Evolutionary conservation across 495 filamentous ascomycete species (phyloP).

Genomic region (Cercophora scortea): DNA sequence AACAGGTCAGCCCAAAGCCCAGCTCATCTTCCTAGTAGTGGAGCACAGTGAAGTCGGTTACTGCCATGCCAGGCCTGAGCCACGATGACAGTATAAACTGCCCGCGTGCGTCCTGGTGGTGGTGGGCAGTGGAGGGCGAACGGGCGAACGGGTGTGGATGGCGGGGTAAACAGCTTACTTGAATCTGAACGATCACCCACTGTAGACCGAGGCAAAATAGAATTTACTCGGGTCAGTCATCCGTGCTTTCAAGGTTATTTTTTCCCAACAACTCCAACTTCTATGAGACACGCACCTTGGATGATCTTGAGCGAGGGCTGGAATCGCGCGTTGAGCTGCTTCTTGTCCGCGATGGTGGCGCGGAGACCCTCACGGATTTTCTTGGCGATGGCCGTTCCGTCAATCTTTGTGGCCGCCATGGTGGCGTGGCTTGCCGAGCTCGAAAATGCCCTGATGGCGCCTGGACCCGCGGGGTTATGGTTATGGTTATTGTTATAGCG

Average conservation of each 20-base stretch:
- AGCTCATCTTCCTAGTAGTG: neutral
- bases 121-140: neutral
- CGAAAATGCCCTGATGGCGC: conserved; percentile 19
- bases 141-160: neutral
- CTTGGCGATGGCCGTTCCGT: conserved; percentile 91
- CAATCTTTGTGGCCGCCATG: conserved; percentile 87
- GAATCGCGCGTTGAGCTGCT: conserved; percentile 75
- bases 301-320: conserved; percentile 85
- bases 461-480: no score
- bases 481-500: no score
- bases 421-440: conserved; percentile 44
- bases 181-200: conserved; percentile 91
- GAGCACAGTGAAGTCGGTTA: neutral
- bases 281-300: conserved; percentile 52
- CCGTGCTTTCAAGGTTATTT: neutral
- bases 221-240: neutral
- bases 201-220: conserved; percentile 20
- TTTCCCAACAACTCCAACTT: neutral
- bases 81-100: no score
- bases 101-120: neutral
- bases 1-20: neutral
- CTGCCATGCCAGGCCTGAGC: neutral
- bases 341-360: conserved; percentile 69
- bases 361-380: conserved; percentile 73
- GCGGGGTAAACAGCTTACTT: conserved; percentile 48